Evolutionary conservation across 1,284 basidiomycete species (phyloP).

Genomic region (Apiotrichum brassicae): DNA sequence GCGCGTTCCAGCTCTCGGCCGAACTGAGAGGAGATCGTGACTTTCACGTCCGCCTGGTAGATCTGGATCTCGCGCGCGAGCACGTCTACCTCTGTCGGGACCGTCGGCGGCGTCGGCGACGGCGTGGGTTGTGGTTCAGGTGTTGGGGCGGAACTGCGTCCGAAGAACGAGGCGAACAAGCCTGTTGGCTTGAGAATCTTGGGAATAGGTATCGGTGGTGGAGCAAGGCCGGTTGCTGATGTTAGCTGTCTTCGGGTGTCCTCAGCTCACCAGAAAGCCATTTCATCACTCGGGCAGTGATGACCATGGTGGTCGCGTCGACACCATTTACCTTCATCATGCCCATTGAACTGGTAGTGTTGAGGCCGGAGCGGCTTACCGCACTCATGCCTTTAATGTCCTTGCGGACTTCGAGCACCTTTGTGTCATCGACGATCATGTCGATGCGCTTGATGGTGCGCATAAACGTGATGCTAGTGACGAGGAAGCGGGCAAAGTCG

Average conservation of each 20-base stretch:
- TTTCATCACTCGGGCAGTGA: slow-evolving; percentile 74
- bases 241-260: not conserved
- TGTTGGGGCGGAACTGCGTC: slow-evolving; percentile 39
- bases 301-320: slow-evolving; percentile 64
- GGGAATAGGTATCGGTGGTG: slow-evolving; percentile 38
- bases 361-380: slow-evolving; percentile 53
- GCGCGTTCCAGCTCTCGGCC: slow-evolving; percentile 75
- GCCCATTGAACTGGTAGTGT: slow-evolving; percentile 46
- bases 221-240: slow-evolving; percentile 56
- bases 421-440: slow-evolving; percentile 70
- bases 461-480: slow-evolving; percentile 94
- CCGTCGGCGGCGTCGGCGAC: slow-evolving; percentile 40
- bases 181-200: slow-evolving; percentile 60
- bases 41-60: slow-evolving; percentile 72
- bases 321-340: slow-evolving; percentile 66
- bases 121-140: slow-evolving; percentile 47
- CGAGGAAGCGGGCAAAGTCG: slow-evolving; percentile 82
- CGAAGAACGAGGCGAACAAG: slow-evolving; percentile 56
- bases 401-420: slow-evolving; percentile 70
- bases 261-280: slow-evolving; percentile 51
- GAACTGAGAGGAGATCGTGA: slow-evolving; percentile 66
- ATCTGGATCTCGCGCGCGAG: slow-evolving; percentile 71
- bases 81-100: slow-evolving; percentile 57
- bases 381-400: slow-evolving; percentile 56
- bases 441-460: slow-evolving; percentile 66